Base-by-base conservation (phyloP, 2,329 filamentous ascomycete genomes). In the Phyllosticta ampelicida region DNA sequence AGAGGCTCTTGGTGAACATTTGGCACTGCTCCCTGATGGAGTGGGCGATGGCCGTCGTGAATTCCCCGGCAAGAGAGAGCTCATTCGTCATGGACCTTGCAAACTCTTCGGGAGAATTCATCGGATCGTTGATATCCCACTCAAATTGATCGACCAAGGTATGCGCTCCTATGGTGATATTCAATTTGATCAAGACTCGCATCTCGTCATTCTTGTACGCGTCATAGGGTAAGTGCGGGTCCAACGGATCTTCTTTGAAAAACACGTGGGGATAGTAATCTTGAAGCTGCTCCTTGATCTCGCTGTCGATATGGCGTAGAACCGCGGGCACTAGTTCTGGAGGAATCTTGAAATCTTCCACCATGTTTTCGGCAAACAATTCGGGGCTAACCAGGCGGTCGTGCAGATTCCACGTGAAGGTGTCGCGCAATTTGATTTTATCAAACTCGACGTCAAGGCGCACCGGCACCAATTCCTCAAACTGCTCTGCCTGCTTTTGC, bases 151-250 rank as follows among this genome's bases (percentile, higher is more conserved):
- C 94, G 36, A 96, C 86, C 23, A 99, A 78, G 0, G 91, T 97
- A 68, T 95, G 89, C 62, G 89, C 87, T 48, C 92, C 94, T 68
- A 99, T 96, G 6, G 94, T 97, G 67, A 99, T 96, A 73, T 97
- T 96, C 54, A 99, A 80, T 73, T 96, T 97, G 73, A 99, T 84
- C 50, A 95, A 77, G 64, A 99, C 88, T 54, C 94, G 87, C 92
- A 99, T 96, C 75, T 99, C 94, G 70, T 99, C 94, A 69, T 99
- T 96, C 74, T 97, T 97, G 77, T 96, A 96, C 6, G 94, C 91
- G 48, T 82, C 86, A 70, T 97, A 97, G 0, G 92, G 91, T 11
- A 95, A 78, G 68, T 94, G 87, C 1, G 90, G 88, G 66, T 99
- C 92, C 52, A 96, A 78, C 0, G 92, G 84, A 66, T 96, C 90